Base-by-base conservation (phyloP, 2,329 filamentous ascomycete genomes). In the Achaetomium macrosporum region DNA sequence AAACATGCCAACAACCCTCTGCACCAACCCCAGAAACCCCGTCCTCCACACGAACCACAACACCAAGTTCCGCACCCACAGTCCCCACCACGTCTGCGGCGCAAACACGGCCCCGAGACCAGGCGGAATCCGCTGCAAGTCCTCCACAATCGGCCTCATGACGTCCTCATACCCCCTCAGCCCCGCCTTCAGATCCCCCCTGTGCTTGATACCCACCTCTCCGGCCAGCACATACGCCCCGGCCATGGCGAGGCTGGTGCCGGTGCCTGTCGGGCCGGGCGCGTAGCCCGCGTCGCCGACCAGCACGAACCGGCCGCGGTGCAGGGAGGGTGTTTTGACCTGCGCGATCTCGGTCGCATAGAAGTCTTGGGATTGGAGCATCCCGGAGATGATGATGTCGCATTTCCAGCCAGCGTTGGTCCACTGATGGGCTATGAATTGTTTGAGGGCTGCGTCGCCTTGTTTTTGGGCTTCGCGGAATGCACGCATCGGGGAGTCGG, bases 221-320 rank as follows among this genome's bases (percentile, higher is more conserved):
- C 25, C 25, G 25, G 25, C 25, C 4, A 25, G 25, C 4, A 25
- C 37, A 19, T 48, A 48, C 37, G 16, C 46, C 25, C 46, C 46
- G 25, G 37, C 29, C 25, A 48, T 30, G 25, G 46, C 46, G 2
- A 48, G 46, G n/a, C 37, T 42, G 1, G 37, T 42, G 5, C 46
- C 37, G n/a, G 16, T 17, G 15, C 46, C 46, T 25, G 46, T 42
- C 29, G 46, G 25, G 2, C 46, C 46, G 7, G 46, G n/a, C 5
- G 46, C 46, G 15, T 48, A 48, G 4, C 37, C 46, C 7, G 46
- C 37, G 37, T 48, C 46, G 13, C 46, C 46, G 37, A 48, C 29
- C 12, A 42, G 25, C 2, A 25, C 25, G 4, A 48, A 25, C 25
- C 7, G 25, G 4, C 25, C 25, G 4, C 25, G 20, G 12, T 17